Conservation (phyloP, 768 basidiomycete species). For the Mycena venus region DNA sequence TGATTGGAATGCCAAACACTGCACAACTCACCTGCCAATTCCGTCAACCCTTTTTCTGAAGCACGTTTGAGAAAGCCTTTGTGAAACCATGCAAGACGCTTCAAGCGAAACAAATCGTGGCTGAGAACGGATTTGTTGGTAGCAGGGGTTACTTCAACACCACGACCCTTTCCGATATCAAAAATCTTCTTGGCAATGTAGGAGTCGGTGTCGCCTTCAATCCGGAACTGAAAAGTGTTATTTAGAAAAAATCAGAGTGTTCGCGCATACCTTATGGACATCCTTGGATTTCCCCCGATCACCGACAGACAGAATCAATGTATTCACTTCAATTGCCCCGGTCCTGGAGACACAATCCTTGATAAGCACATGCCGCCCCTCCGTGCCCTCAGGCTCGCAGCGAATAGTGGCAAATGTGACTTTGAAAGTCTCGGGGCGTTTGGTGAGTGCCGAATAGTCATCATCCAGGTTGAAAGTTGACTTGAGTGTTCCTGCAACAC, state of each 20-base stretch:
- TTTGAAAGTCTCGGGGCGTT: not conserved
- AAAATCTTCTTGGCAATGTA: conserved; percentile 2
- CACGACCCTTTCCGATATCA: not conserved
- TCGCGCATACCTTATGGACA: not conserved
- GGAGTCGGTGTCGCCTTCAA: not conserved
- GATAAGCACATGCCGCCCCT: not conserved
- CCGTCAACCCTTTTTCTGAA: not conserved
- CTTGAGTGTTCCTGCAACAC: not conserved
- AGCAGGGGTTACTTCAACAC: not conserved
- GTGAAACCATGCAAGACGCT: not conserved
- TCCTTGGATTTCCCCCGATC: conserved; percentile 20
- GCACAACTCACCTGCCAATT: not conserved
- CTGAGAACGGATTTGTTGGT: not conserved
- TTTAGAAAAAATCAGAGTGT: no score
- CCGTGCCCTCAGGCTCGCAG: not conserved
- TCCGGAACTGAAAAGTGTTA: not conserved
- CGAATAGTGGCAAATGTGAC: not conserved
- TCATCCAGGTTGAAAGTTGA: not conserved
- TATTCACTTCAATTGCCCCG: not conserved
- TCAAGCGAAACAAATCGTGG: not conserved
- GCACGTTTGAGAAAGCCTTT: not conserved
- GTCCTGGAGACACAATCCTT: not conserved
- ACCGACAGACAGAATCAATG: conserved; percentile 1
- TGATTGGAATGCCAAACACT: no score
- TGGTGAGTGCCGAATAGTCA: not conserved